Percentiles rank a stretch among this genome's conserved stretches.
These are phyloP conservation scores for Pseudozyma hubeiensis DNA, from an alignment of 1,284 basidiomycete genomes.

Conservation along the genomic window DNA sequence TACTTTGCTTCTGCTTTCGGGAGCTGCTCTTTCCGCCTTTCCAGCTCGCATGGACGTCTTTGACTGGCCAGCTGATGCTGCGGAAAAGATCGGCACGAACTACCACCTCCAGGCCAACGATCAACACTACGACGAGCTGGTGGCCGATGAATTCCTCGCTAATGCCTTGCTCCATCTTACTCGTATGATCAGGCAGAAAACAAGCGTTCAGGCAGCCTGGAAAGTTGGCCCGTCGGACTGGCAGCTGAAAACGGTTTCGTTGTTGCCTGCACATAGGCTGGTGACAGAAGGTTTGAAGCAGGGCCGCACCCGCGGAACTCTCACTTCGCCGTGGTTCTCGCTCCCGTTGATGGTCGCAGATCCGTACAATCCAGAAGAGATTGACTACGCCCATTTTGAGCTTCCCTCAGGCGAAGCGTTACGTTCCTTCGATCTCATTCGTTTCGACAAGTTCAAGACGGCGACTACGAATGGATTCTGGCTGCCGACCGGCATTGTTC, in stretches of 20 bases:
- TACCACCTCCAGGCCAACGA: not conserved
- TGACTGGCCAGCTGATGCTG: conserved; percentile 5
- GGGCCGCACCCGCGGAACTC: not conserved
- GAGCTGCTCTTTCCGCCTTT: not conserved
- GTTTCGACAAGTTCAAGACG: conserved; percentile 14
- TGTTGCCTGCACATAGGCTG: not conserved
- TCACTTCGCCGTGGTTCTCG: not conserved
- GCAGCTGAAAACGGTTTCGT: not conserved
- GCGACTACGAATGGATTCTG: not conserved
- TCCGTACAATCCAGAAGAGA: too few relatives aligned
- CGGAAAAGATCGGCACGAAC: not conserved
- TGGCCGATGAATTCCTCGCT: conserved; percentile 13
- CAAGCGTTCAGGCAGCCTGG: too few relatives aligned
- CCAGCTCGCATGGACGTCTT: not conserved
- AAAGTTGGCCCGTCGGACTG: not conserved
- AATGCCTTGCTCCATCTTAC: conserved; percentile 9
- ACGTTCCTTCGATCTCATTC: conserved; percentile 9
- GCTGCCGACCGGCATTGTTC: conserved; percentile 17
- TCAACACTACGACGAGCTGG: conserved; percentile 2
- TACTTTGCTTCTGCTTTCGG: not conserved
- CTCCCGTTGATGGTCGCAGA: not conserved
- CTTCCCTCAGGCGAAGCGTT: not conserved
- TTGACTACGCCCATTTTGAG: not conserved
- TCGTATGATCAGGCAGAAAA: too few relatives aligned
- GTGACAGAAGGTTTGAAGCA: not conserved